Evolutionary conservation across 148 eudicot species (phyloP), one percentile per base, ranked within the genome.

Genomic region (Gaultheria prostrata): DNA sequence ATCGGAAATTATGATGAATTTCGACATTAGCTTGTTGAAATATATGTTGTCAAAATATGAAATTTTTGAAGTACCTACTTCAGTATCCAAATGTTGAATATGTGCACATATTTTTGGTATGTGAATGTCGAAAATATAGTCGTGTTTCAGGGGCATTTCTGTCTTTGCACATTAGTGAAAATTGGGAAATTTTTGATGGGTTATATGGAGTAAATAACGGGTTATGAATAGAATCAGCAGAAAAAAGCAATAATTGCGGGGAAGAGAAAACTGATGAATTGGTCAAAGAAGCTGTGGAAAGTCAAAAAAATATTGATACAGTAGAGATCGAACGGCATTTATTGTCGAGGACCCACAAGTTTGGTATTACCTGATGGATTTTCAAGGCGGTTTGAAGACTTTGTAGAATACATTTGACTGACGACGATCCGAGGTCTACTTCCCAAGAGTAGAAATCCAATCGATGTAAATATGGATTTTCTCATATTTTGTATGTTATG

Each of bases 351-450:
- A 35, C 30, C 72, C 72, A 67, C 72, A 28, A 12, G 3, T 28
- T 67, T 67, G 72, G 72, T 4, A 12, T 28, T 67, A 67, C 39
- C 4, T 35, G n/a, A 35, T 33, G 1, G 43, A 69, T 70, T 32
- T 71, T 71, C 76, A 71, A 35, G 6, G 76, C 48, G 35, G 20
- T 67, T 14, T 12, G 76, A 71, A 71, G 76, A 71, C 76, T 71
- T 71, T 71, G n/a, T 15, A 2, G 48, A 35, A 24, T 46, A 71
- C 72, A 18, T 71, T 71, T 71, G 76, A 71, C 76, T 35, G 76
- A 6, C 76, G 76, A n/a, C 10, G 76, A 71, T 35, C 76, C 2
- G 10, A 32, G 76, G 46, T 35, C 76, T 33, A 32, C 15, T 14
- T 69, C 20, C 71, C 14, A 3, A 4, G 33, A 15, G 6, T 35